These are phyloP conservation scores for Chlamydomonas incerta DNA, from an alignment of 139 green algal species.

Conservation along the genomic window DNA sequence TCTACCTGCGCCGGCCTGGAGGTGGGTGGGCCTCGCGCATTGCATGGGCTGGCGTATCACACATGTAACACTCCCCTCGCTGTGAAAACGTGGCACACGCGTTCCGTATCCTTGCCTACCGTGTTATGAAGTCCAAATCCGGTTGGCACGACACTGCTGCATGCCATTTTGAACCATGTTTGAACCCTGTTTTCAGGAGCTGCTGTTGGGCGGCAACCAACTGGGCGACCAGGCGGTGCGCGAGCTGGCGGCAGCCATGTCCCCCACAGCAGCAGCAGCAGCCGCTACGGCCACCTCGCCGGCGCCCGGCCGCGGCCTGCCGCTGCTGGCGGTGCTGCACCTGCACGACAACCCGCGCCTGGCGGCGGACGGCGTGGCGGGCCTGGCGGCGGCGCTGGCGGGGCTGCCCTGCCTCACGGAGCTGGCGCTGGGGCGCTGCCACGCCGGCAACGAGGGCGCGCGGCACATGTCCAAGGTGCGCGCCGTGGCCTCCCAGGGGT, in stretches of 20 bases:
- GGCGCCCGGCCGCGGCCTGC: background rate
- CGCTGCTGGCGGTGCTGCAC: slow-evolving; percentile 4
- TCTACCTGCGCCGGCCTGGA: background rate
- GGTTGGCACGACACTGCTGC: no score
- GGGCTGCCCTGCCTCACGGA: slow-evolving; percentile 4
- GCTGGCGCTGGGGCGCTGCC: slow-evolving; percentile 47
- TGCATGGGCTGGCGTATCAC: no score
- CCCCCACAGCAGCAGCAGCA: no score
- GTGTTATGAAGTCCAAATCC: no score
- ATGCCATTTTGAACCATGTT: no score
- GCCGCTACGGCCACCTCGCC: no score
- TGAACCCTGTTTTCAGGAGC: no score
- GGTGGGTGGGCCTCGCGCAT: no score
- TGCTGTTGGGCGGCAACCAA: slow-evolving; percentile 46
- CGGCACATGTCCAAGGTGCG: slow-evolving; percentile 42
- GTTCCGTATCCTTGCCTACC: no score
- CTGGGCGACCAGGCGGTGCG: slow-evolving; percentile 40
- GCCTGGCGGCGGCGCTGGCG: slow-evolving; percentile 12
- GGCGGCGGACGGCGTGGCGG: slow-evolving; percentile 16
- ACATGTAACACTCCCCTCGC: no score
- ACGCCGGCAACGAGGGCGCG: slow-evolving; percentile 48
- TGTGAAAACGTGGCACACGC: no score
- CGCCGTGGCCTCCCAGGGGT: background rate
- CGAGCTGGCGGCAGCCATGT: slow-evolving; percentile 1
- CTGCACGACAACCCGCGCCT: slow-evolving; percentile 32